A percentile compares a stretch with the other conserved stretches of the same genome.
These are phyloP conservation scores for Microcos paniculata DNA, from an alignment of 345 rosid genomes.

Conservation along the genomic window DNA sequence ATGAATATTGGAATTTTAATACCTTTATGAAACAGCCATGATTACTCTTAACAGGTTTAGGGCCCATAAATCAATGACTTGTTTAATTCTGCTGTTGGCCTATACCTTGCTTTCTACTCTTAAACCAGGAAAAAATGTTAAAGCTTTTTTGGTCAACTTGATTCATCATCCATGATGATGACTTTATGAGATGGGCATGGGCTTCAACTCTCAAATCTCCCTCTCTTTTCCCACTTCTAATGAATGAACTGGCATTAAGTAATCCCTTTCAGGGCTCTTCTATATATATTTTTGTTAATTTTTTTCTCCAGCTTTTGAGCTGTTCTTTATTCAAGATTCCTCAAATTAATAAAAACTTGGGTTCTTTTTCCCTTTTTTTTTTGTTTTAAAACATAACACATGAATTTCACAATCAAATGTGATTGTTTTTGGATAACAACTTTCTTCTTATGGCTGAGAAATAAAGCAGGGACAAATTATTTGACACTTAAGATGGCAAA, in stretches of 20 bases:
- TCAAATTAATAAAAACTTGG: background rate
- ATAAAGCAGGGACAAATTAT: background rate
- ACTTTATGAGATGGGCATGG: no score
- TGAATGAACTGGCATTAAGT: background rate
- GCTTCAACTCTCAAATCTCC: background rate
- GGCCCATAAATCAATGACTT: background rate
- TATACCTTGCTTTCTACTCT: background rate
- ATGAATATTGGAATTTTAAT: background rate
- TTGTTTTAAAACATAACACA: background rate
- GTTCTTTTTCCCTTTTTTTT: background rate
- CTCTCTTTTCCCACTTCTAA: background rate
- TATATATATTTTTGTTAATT: background rate
- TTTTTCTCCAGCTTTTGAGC: background rate
- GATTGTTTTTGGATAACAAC: no score
- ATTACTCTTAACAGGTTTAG: background rate
- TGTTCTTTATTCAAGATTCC: background rate
- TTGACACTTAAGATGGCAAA: background rate
- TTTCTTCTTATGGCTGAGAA: background rate
- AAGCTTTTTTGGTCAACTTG: background rate
- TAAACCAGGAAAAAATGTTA: background rate
- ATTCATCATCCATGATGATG: background rate
- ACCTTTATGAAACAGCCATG: conserved; percentile 5
- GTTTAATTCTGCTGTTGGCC: background rate
- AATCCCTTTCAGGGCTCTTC: background rate
- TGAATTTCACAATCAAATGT: background rate